Evolutionary conservation across 257 asterid species (phyloP).

Genomic region (Solanum ossicruentum): DNA sequence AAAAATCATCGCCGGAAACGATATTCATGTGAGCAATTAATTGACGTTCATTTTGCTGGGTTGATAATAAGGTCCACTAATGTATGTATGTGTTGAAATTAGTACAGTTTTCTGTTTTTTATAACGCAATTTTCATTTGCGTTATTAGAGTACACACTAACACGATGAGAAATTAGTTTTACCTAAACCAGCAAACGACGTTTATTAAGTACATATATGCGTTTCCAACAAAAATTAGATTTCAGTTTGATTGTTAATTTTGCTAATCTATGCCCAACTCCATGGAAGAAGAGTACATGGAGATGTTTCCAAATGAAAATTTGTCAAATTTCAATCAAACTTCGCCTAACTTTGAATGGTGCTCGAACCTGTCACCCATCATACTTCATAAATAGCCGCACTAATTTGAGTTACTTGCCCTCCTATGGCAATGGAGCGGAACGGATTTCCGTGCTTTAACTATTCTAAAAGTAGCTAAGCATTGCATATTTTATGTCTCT

Average conservation of each 20-base stretch:
- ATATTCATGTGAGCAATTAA: too few species aligned
- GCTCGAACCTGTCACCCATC: background rate
- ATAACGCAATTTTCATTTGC: too few species aligned
- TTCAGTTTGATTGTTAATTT: background rate
- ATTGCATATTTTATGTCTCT: background rate
- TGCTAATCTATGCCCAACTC: background rate
- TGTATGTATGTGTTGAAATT: too few species aligned
- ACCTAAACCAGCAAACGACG: too few species aligned
- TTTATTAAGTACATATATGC: background rate
- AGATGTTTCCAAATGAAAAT: background rate
- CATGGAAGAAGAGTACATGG: background rate
- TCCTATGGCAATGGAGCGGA: background rate
- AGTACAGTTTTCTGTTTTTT: too few species aligned
- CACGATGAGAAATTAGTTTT: too few species aligned
- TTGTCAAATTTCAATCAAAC: background rate
- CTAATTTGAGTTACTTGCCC: background rate
- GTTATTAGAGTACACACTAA: too few species aligned
- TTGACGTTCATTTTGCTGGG: too few species aligned
- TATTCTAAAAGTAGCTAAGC: background rate
- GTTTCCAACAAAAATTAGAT: background rate
- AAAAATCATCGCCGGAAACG: too few species aligned
- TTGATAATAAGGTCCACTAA: too few species aligned
- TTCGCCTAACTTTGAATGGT: background rate
- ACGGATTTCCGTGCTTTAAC: background rate
- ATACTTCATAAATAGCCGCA: background rate